phyloP scores from a whole-genome alignment of 2,329 filamentous ascomycete species.

The Colletotrichum aenigma region DNA sequence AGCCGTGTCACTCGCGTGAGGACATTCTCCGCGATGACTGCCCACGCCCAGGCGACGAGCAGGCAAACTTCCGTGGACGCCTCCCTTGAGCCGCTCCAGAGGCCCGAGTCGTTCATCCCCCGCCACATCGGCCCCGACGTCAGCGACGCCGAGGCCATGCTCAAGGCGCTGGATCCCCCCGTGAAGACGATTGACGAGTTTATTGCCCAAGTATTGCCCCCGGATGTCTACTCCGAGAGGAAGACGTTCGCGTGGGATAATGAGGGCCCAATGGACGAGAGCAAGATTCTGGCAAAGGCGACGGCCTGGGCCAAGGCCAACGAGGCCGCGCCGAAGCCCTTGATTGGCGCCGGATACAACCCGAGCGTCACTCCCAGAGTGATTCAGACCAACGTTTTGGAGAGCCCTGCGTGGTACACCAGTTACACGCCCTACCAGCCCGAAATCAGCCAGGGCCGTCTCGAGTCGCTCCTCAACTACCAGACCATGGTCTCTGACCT shows the following conservation, averaged over 20 bases:
- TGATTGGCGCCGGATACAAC: slow-evolving; percentile 90
- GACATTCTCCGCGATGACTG: slow-evolving; percentile 6
- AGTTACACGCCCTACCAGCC: slow-evolving; percentile 98
- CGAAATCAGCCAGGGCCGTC: slow-evolving; percentile 92
- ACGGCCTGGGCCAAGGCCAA: slow-evolving; percentile 39
- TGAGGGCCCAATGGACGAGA: slow-evolving; percentile 60
- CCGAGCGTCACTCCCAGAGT: slow-evolving; percentile 85
- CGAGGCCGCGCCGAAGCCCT: slow-evolving; percentile 55
- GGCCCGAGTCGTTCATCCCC: slow-evolving; percentile 71
- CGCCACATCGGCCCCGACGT: slow-evolving; percentile 87
- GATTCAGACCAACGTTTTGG: slow-evolving; percentile 89
- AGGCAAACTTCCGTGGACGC: slow-evolving; percentile 8
- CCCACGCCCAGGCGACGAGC: slow-evolving; percentile 8
- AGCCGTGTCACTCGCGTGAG: slow-evolving; percentile 5
- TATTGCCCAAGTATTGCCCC: slow-evolving; percentile 81
- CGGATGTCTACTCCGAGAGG: slow-evolving; percentile 74
- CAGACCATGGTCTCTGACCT: slow-evolving; percentile 92
- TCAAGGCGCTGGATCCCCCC: slow-evolving; percentile 77
- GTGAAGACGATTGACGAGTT: slow-evolving; percentile 79
- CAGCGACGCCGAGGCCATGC: slow-evolving; percentile 75
- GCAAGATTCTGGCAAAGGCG: slow-evolving; percentile 54
- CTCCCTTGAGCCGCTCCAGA: slow-evolving; percentile 22
- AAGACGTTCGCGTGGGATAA: slow-evolving; percentile 61
- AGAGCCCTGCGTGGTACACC: slow-evolving; percentile 96
- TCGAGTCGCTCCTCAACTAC: slow-evolving; percentile 94